Percentiles rank a stretch among this genome's conserved stretches.
Evolutionary conservation across 345 rosid genomes (phyloP).

Genomic region (Limnanthes douglasii): DNA sequence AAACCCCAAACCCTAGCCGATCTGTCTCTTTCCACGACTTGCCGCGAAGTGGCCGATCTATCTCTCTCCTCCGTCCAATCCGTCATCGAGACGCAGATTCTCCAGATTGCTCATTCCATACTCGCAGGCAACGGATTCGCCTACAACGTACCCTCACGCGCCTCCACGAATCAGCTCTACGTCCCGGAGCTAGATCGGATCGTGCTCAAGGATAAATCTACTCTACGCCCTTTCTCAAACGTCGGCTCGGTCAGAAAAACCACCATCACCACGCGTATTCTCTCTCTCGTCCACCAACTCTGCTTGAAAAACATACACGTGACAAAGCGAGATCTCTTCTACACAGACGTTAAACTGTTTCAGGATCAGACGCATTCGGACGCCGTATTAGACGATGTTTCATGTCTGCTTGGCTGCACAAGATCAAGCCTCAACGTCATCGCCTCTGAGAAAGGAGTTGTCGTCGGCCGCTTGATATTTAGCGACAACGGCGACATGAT

Average conservation of each 20-base stretch:
- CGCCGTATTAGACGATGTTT: slow-evolving; percentile 74
- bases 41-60: slow-evolving; percentile 86
- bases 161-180: slow-evolving; percentile 86
- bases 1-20: slow-evolving; percentile 69
- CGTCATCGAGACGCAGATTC: slow-evolving; percentile 50
- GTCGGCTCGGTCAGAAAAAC: slow-evolving; percentile 77
- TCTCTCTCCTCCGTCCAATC: slow-evolving; percentile 77
- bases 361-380: slow-evolving; percentile 98
- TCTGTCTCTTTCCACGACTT: slow-evolving; percentile 51
- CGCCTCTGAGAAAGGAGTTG: slow-evolving; percentile 91
- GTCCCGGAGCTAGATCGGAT: slow-evolving; percentile 99
- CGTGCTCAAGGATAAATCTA: slow-evolving; percentile 81
- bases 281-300: slow-evolving; percentile 85
- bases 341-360: slow-evolving; percentile 95
- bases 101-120: slow-evolving; percentile 61
- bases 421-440: slow-evolving; percentile 87
- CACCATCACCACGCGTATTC: slow-evolving; percentile 74
- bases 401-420: slow-evolving; percentile 91
- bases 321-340: slow-evolving; percentile 96
- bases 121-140: slow-evolving; percentile 82
- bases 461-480: slow-evolving; percentile 80
- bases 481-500: slow-evolving; percentile 98
- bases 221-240: slow-evolving; percentile 80
- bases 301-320: slow-evolving; percentile 75
- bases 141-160: slow-evolving; percentile 87